phyloP scores from a whole-genome alignment of 148 eudicot genomes.

The Silene latifolia region DNA sequence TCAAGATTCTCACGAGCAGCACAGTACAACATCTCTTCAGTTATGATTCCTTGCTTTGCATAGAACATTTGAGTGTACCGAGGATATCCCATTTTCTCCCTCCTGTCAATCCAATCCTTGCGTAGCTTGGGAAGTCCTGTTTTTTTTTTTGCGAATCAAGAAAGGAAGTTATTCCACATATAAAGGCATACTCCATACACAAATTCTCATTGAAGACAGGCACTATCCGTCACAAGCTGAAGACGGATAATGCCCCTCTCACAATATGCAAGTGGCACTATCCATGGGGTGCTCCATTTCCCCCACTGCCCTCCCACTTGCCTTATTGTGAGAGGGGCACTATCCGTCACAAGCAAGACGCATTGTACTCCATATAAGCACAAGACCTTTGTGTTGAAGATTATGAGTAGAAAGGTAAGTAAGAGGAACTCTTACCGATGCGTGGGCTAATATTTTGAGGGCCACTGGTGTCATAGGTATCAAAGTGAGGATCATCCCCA shows the following conservation, averaged over 20 bases:
- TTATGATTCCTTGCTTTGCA: conserved; percentile 85
- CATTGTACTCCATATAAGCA: too few species aligned
- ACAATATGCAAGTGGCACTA: too few species aligned
- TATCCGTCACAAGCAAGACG: too few species aligned
- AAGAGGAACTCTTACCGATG: conserved; percentile 42
- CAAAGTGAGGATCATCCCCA: conserved; percentile 92
- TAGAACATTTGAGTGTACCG: conserved; percentile 98
- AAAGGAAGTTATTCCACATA: neutral
- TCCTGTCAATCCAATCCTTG: conserved; percentile 75
- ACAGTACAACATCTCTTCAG: conserved; percentile 92
- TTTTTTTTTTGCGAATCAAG: neutral
- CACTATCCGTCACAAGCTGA: too few species aligned
- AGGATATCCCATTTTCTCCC: conserved; percentile 76
- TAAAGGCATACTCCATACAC: too few species aligned
- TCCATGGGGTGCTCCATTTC: too few species aligned
- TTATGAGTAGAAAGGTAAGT: neutral
- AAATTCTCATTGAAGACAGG: too few species aligned
- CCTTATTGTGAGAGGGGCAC: too few species aligned
- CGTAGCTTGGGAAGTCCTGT: conserved; percentile 88
- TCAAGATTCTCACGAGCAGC: conserved; percentile 94
- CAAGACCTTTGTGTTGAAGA: neutral
- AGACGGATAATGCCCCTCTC: too few species aligned
- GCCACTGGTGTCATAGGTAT: conserved; percentile 93
- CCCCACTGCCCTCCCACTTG: too few species aligned
- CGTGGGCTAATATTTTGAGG: conserved; percentile 83